Evolutionary conservation across 1,284 basidiomycete species (phyloP).

Genomic region (Rhodotorula sp.): DNA sequence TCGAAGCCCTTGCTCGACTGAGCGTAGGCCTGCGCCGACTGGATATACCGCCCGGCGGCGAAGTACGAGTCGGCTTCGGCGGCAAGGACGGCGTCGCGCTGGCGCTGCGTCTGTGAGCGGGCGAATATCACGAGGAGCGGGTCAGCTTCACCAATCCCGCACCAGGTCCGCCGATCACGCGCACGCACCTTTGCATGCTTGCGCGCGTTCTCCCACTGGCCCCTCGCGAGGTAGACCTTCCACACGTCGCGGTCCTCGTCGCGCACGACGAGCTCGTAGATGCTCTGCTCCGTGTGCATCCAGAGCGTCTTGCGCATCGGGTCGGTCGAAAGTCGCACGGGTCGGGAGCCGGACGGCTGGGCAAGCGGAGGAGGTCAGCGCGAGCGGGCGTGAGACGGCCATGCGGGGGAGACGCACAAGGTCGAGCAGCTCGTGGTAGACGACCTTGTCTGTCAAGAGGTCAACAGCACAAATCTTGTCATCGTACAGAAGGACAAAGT

Average conservation of each 20-base stretch:
- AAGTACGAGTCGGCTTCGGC: conserved; percentile 86
- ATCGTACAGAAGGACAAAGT: conserved; percentile 82
- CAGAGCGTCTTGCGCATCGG: conserved; percentile 87
- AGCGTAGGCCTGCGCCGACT: conserved; percentile 88
- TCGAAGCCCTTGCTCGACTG: conserved; percentile 87
- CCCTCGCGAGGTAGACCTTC: conserved; percentile 82
- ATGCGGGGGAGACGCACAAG: conserved; percentile 59
- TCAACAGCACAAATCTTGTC: conserved; percentile 78
- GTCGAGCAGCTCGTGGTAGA: conserved; percentile 80
- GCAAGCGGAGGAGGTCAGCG: not conserved
- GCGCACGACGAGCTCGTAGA: conserved; percentile 82
- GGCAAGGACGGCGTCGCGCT: conserved; percentile 79
- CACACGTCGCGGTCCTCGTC: conserved; percentile 95
- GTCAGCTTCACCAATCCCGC: not conserved
- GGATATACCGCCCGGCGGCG: conserved; percentile 76
- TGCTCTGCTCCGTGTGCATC: conserved; percentile 85
- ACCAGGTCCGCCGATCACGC: not conserved
- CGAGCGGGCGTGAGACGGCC: not conserved
- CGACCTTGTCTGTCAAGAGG: conserved; percentile 74
- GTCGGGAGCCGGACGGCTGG: conserved; percentile 60
- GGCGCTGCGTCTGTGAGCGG: conserved; percentile 66
- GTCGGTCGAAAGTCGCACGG: conserved; percentile 75
- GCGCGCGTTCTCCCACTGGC: conserved; percentile 74
- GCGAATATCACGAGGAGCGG: not conserved
- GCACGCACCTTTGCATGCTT: conserved; percentile 71